phyloP scores from a whole-genome alignment of 164 flowering plant species.

The Vitis amurensis region DNA sequence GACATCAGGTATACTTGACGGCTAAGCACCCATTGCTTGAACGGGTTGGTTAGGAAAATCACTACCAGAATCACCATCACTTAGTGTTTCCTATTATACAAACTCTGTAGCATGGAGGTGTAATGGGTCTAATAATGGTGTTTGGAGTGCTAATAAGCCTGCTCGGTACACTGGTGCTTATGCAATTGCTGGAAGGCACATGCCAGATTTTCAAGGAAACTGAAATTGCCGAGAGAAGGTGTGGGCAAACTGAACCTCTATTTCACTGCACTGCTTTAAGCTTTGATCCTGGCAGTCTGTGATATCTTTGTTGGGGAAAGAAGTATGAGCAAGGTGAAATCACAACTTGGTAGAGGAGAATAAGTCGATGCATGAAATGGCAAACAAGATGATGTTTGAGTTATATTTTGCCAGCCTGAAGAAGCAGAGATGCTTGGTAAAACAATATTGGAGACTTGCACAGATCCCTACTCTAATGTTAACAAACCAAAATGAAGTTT shows the following conservation, averaged over 20 bases:
- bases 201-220: no score
- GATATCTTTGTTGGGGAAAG: constrained; percentile 86
- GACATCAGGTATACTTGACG: constrained; percentile 26
- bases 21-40: constrained; percentile 61
- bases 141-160: no score
- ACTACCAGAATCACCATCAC: constrained; percentile 1
- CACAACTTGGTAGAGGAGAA: constrained; percentile 78
- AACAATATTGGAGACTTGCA: constrained; percentile 55
- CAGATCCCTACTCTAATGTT: constrained; percentile 65
- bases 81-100: not conserved
- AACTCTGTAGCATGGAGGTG: no score
- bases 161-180: no score
- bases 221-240: no score
- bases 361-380: constrained; percentile 52
- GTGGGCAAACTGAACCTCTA: no score
- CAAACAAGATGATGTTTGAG: constrained; percentile 42
- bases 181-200: no score
- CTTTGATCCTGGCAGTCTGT: no score
- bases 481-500: constrained; percentile 37
- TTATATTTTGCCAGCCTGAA: constrained; percentile 45
- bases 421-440: constrained; percentile 80
- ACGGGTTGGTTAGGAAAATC: constrained; percentile 65
- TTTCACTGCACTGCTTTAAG: no score
- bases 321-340: constrained; percentile 67
- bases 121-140: not conserved